Conservation (phyloP, 2,329 filamentous ascomycete species). For the Colletotrichum sojae region DNA sequence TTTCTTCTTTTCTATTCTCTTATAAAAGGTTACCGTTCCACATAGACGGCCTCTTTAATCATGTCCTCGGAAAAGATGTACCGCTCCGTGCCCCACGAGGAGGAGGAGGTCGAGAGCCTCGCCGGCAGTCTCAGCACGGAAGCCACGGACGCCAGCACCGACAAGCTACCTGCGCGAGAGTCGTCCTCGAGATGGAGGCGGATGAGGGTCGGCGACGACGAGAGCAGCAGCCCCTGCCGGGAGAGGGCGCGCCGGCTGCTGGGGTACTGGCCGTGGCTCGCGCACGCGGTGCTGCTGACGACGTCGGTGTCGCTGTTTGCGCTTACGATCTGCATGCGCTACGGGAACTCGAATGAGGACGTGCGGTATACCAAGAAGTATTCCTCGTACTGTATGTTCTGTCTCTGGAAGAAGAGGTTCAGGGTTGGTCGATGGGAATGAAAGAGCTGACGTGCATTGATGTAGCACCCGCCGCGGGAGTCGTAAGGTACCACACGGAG, state of each 20-base stretch:
- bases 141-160: conserved; percentile 18
- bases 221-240: conserved; percentile 42
- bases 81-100: conserved; percentile 40
- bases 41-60: conserved; percentile 19
- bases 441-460: conserved; percentile 1
- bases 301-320: conserved; percentile 57
- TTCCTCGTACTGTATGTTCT: conserved; percentile 60
- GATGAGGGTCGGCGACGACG: conserved; percentile 46
- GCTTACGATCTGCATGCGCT: conserved; percentile 55
- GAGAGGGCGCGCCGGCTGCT: conserved; percentile 42
- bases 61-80: conserved; percentile 41
- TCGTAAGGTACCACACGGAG: conserved; percentile 64
- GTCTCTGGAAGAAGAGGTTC: neutral
- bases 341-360: conserved; percentile 51
- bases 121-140: conserved; percentile 40
- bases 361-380: conserved; percentile 54
- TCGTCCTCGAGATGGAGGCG: conserved; percentile 33
- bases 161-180: neutral
- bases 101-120: conserved; percentile 42
- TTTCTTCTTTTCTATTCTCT: neutral
- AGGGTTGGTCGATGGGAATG: too few relatives aligned
- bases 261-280: conserved; percentile 57
- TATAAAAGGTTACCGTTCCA: neutral
- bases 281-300: conserved; percentile 56
- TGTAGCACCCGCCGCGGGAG: conserved; percentile 61